Percentiles rank a stretch among this genome's conserved stretches.
These are phyloP conservation scores for Pseudogymnoascus sp. DNA, from an alignment of 2,329 filamentous ascomycete species.

Conservation along the genomic window DNA sequence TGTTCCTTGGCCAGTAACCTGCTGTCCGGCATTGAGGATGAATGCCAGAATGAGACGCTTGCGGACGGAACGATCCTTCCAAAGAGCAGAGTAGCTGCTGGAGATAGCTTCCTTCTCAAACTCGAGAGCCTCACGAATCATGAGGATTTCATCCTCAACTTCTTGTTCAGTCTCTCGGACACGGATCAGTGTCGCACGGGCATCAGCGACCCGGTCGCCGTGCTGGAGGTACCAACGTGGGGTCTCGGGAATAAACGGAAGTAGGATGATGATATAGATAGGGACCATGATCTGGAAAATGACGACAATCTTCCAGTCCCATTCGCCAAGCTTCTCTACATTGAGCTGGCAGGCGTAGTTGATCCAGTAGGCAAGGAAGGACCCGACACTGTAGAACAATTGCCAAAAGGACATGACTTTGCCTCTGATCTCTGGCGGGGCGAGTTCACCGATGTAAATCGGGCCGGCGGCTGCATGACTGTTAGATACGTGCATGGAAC, in stretches of 20 bases:
- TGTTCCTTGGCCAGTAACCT: slow-evolving; percentile 63
- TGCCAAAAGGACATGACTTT: slow-evolving; percentile 64
- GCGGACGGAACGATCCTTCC: slow-evolving; percentile 55
- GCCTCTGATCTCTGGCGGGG: slow-evolving; percentile 54
- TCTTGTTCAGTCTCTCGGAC: slow-evolving; percentile 57
- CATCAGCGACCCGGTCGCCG: slow-evolving; percentile 50
- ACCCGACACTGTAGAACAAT: slow-evolving; percentile 56
- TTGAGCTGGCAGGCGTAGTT: slow-evolving; percentile 54
- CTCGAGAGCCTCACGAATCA: slow-evolving; percentile 59
- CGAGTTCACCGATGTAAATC: slow-evolving; percentile 62
- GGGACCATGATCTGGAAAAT: slow-evolving; percentile 66
- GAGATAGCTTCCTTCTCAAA: slow-evolving; percentile 64
- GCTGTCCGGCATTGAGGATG: slow-evolving; percentile 61
- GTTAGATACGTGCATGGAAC: slow-evolving; percentile 1
- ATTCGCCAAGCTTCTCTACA: slow-evolving; percentile 49
- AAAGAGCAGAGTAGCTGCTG: slow-evolving; percentile 53
- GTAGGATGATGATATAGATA: slow-evolving; percentile 47
- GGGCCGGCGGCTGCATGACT: slow-evolving; percentile 47
- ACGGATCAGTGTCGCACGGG: slow-evolving; percentile 45
- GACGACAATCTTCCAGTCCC: slow-evolving; percentile 66
- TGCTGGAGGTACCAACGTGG: slow-evolving; percentile 61
- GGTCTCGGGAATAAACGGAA: slow-evolving; percentile 59
- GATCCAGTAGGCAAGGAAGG: slow-evolving; percentile 57
- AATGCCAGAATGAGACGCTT: slow-evolving; percentile 58
- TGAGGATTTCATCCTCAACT: slow-evolving; percentile 56